phyloP scores from a whole-genome alignment of 495 filamentous ascomycete genomes.

The Lasiosphaeria miniovina region DNA sequence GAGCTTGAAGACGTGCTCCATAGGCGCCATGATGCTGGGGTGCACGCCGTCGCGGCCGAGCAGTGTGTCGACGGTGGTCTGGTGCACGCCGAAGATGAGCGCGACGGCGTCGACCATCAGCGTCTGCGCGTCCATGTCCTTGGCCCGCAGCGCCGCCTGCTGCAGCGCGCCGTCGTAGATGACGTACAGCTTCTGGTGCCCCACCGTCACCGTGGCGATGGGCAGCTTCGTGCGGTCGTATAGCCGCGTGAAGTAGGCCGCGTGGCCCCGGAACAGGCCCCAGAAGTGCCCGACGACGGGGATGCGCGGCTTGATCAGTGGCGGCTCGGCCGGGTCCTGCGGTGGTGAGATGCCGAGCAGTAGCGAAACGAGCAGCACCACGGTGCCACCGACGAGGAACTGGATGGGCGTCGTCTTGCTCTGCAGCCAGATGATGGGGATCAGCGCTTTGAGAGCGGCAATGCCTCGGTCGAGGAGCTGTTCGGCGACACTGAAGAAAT shows the following conservation, averaged over 20 bases:
- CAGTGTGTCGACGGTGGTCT: constrained; percentile 7
- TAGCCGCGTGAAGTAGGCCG: constrained; percentile 13
- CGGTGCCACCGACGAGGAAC: constrained; percentile 19
- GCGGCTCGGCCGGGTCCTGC: constrained; percentile 23
- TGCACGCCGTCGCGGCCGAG: constrained; percentile 4
- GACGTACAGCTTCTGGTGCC: constrained; percentile 18
- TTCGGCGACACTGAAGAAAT: not conserved
- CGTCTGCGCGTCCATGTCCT: constrained; percentile 13
- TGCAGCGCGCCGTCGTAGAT: constrained; percentile 29
- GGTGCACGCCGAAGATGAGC: constrained; percentile 9
- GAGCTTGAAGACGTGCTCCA: constrained; percentile 13
- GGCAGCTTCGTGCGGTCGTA: constrained; percentile 18
- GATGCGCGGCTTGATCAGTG: constrained; percentile 13
- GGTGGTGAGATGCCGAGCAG: constrained; percentile 8
- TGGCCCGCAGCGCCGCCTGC: constrained; percentile 31
- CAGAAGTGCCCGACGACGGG: constrained; percentile 25
- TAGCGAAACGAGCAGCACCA: constrained; percentile 2
- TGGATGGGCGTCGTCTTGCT: constrained; percentile 19
- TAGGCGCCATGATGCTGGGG: constrained; percentile 5
- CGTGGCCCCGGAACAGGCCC: constrained; percentile 7
- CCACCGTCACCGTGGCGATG: constrained; percentile 40
- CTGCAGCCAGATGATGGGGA: constrained; percentile 23
- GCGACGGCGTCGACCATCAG: constrained; percentile 12
- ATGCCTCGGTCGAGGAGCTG: constrained; percentile 16
- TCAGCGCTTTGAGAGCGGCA: constrained; percentile 19